Base-by-base conservation (phyloP, 768 basidiomycete genomes). In the Suillus placidus region DNA sequence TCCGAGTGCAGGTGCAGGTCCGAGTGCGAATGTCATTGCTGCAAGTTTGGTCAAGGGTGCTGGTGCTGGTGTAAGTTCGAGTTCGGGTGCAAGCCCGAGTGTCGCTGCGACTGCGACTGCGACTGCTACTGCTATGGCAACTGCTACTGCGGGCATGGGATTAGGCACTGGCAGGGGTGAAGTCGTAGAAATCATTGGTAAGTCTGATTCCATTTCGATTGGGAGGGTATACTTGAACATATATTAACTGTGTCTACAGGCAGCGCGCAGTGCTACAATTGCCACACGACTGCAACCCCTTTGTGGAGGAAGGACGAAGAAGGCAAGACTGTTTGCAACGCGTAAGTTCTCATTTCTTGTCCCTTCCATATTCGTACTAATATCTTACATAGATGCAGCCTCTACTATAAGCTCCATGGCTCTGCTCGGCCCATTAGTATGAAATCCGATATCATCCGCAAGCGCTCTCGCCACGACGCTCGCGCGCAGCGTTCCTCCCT, bases 221-320 rank as follows among this genome's bases (percentile, higher is more conserved):
- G 13, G 7, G 14, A 23, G 69, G 69, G 69, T 73, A 71, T 74
- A 70, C 72, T 68, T 68, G 63, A 69, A 10, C 55, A 9, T 4
- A 40, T 9, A 9, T 60, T 9, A 9, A 56, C 3, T 23, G 3
- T 35, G n/a, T 68, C 51, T 23, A 69, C 68, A 63, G 75, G 77
- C 56, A 68, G 82, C 84, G 93, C 92, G 3, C 92, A 93, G 81
- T 95, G 93, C 80, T 93, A 89, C 78, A 94, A 94, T 72, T 94
- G 93, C 80, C 90, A 93, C 72, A 94, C 93, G 30, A 94, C 91
- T 3, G 91, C 92, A 16, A 94, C 93, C 6, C 93, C 93, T 14
- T 85, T 94, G 47, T 94, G 93, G 93, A 85, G 93, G 68, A 94
- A 94, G 78, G 93, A 94, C 70, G 92, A 94, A 70, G 93, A 94